phyloP scores from a whole-genome alignment of 495 filamentous ascomycete species.

The Tuber calosporum region DNA sequence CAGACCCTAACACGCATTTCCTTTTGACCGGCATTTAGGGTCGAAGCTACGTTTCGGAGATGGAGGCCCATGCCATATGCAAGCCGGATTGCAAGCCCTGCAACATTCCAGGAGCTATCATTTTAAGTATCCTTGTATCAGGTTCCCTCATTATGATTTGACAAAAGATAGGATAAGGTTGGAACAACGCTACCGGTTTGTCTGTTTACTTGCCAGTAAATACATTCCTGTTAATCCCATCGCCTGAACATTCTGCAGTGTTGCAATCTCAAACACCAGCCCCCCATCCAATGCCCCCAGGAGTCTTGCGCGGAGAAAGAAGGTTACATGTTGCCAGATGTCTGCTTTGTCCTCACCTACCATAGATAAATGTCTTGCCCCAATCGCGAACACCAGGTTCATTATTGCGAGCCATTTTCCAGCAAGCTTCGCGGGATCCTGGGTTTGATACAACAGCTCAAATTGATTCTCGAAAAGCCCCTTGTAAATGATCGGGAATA shows the following conservation, averaged over 20 bases:
- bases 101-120: constrained; percentile 37
- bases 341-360: background rate
- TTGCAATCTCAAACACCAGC: constrained; percentile 31
- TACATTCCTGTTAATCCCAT: constrained; percentile 37
- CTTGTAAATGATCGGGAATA: constrained; percentile 52
- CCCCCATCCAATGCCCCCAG: constrained; percentile 39
- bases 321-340: constrained; percentile 23
- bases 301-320: constrained; percentile 32
- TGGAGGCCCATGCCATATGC: constrained; percentile 35
- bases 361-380: constrained; percentile 17
- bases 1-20: constrained; percentile 32
- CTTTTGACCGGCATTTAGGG: constrained; percentile 5
- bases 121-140: background rate
- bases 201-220: constrained; percentile 33
- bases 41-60: constrained; percentile 17
- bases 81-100: constrained; percentile 35
- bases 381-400: constrained; percentile 38
- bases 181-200: constrained; percentile 24
- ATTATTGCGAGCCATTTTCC: constrained; percentile 29
- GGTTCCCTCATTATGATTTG: background rate
- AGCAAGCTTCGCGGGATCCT: background rate
- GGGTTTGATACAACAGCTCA: constrained; percentile 41
- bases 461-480: constrained; percentile 52
- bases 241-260: constrained; percentile 28
- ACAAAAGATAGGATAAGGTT: background rate